A percentile compares a stretch with the other conserved stretches of the same genome.
Conservation (phyloP, 345 rosid species). For the Hypericum perforatum region DNA sequence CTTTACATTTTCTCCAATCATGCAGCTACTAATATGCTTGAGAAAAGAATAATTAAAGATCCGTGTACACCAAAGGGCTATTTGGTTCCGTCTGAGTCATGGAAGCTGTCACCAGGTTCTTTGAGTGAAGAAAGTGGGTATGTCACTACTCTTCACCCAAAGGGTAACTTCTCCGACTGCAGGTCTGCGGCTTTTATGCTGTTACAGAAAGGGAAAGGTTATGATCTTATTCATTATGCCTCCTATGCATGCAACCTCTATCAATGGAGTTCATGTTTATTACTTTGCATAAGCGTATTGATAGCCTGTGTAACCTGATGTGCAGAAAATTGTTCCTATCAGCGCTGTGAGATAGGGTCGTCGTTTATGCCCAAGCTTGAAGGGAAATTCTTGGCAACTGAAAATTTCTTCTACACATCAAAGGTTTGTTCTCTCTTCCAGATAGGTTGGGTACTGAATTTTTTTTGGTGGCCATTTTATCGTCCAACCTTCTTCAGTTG, state of each 20-base stretch:
- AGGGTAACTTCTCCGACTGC: conserved; percentile 86
- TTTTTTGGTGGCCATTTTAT: background rate
- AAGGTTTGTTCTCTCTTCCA: conserved; percentile 35
- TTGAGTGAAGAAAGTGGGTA: conserved; percentile 23
- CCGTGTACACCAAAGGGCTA: conserved; percentile 92
- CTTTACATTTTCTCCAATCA: conserved; percentile 6
- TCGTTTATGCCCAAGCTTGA: conserved; percentile 65
- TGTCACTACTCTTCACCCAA: conserved; percentile 36
- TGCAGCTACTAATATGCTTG: conserved; percentile 40
- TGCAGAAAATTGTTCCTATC: conserved; percentile 62
- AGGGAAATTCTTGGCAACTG: conserved; percentile 80
- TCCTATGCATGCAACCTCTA: background rate
- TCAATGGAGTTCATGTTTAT: background rate
- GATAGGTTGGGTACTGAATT: background rate
- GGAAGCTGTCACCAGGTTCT: conserved; percentile 31
- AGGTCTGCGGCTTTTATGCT: conserved; percentile 55
- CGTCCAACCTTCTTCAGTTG: conserved; percentile 2
- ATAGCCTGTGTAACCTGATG: conserved; percentile 2
- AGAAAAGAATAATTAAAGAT: conserved; percentile 31
- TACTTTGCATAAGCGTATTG: conserved; percentile 4
- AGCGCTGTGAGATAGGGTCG: conserved; percentile 63
- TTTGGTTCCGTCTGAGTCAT: conserved; percentile 18
- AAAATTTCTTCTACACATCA: conserved; percentile 77
- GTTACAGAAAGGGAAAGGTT: conserved; percentile 77
- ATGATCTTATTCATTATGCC: background rate